These are phyloP conservation scores for Drechslerella dactyloides DNA, from an alignment of 2,329 filamentous ascomycete species.

Conservation along the genomic window DNA sequence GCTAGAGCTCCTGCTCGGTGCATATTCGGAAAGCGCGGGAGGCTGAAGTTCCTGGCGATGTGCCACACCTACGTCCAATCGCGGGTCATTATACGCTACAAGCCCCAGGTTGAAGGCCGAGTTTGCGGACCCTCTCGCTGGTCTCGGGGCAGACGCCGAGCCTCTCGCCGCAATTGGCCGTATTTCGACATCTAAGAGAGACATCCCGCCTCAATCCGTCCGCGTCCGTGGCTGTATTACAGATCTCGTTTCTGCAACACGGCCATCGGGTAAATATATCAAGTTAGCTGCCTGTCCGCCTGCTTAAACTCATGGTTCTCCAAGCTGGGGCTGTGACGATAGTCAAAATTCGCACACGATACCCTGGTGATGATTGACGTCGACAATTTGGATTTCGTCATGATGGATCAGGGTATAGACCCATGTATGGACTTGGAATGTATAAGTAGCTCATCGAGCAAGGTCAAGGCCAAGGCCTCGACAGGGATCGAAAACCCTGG, in stretches of 20 bases:
- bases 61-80: too few species aligned
- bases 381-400: constrained; percentile 49
- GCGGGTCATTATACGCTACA: too few species aligned
- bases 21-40: background rate
- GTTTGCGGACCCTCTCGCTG: too few species aligned
- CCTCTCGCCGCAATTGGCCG: too few species aligned
- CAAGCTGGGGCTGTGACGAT: background rate
- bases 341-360: background rate
- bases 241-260: too few species aligned
- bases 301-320: background rate
- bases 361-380: constrained; percentile 21
- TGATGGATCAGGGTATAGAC: constrained; percentile 31
- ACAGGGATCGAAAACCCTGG: background rate
- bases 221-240: too few species aligned
- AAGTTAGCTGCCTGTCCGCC: background rate
- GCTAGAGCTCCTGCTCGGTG: background rate
- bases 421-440: too few species aligned
- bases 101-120: too few species aligned
- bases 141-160: too few species aligned
- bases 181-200: too few species aligned
- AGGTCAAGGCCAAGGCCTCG: background rate
- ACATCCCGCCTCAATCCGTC: too few species aligned
- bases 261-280: too few species aligned
- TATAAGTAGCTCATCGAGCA: constrained; percentile 22
- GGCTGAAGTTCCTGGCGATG: background rate